Evolutionary conservation across 371 early-diverging fungal genomes (phyloP).

Genomic region (Dinochytrium kinnereticum): DNA sequence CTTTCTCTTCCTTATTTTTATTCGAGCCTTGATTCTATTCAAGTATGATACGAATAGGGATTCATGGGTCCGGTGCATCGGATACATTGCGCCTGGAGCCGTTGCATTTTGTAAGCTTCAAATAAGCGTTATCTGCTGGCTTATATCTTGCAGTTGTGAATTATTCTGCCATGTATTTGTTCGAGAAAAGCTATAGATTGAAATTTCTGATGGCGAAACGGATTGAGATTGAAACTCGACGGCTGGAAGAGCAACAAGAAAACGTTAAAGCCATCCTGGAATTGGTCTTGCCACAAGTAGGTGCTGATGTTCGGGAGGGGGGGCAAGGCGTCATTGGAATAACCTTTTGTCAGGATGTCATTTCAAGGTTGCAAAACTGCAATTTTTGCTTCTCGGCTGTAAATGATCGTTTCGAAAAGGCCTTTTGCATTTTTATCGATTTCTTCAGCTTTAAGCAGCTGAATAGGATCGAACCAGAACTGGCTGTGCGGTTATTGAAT

Average conservation of each 20-base stretch:
- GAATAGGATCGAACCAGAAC: background rate
- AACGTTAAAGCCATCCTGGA: background rate
- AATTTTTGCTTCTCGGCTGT: constrained; percentile 14
- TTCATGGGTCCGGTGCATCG: background rate
- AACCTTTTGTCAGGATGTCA: constrained; percentile 5
- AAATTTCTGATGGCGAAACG: constrained; percentile 4
- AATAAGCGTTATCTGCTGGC: background rate
- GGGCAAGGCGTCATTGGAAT: too few species aligned
- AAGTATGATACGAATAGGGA: background rate
- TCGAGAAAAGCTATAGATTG: background rate
- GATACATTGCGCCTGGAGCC: background rate
- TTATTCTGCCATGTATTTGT: background rate
- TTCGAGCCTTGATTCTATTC: background rate
- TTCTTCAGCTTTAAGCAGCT: background rate
- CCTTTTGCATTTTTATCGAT: constrained; percentile 20
- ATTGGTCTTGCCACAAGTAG: constrained; percentile 7
- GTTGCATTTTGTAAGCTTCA: background rate
- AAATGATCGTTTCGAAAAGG: background rate
- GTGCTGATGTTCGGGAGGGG: too few species aligned
- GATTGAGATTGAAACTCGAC: background rate
- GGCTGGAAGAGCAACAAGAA: background rate
- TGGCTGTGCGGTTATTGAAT: background rate
- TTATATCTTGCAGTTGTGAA: background rate
- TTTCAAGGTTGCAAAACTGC: background rate
- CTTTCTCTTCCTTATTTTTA: background rate